Conservation (phyloP, 2,329 filamentous ascomycete genomes). For the Ambrosiella beaveri region DNA sequence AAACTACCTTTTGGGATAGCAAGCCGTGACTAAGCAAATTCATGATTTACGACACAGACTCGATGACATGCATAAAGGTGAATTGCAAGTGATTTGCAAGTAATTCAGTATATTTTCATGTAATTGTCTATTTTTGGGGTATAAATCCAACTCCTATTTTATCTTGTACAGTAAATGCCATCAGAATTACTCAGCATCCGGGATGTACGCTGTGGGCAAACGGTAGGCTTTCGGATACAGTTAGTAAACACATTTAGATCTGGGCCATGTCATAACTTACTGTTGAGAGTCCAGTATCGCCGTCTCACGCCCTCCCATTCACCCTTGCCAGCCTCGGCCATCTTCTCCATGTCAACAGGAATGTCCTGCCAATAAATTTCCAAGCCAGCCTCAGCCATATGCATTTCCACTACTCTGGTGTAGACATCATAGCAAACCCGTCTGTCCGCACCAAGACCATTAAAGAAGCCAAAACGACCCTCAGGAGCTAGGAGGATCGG, state of each 20-base stretch:
- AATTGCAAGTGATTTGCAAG: too few species aligned
- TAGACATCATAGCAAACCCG: slow-evolving; percentile 95
- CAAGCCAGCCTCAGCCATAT: slow-evolving; percentile 73
- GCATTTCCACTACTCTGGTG: slow-evolving; percentile 77
- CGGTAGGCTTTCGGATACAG: slow-evolving; percentile 39
- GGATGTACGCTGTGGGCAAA: slow-evolving; percentile 30
- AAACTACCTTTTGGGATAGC: slow-evolving; percentile 1
- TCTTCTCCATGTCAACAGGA: slow-evolving; percentile 46
- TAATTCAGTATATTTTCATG: too few species aligned
- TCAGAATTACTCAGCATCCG: not conserved
- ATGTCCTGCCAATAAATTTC: slow-evolving; percentile 77
- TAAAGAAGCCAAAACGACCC: slow-evolving; percentile 74
- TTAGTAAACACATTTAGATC: slow-evolving; percentile 16
- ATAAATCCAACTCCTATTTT: too few species aligned
- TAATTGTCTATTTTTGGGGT: too few species aligned
- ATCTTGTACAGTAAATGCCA: too few species aligned
- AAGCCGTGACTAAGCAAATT: not conserved
- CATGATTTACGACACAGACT: slow-evolving; percentile 1
- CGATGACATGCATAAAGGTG: not conserved
- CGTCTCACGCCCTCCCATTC: slow-evolving; percentile 82
- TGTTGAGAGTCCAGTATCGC: slow-evolving; percentile 76
- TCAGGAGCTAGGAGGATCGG: slow-evolving; percentile 56
- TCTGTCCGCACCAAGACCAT: slow-evolving; percentile 81
- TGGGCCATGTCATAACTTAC: slow-evolving; percentile 24
- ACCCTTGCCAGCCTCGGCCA: slow-evolving; percentile 49